A percentile compares a stretch with the other conserved stretches of the same genome.
phyloP scores from a whole-genome alignment of 2,329 filamentous ascomycete species.

The Arthrobotrys pseudoclavata region DNA sequence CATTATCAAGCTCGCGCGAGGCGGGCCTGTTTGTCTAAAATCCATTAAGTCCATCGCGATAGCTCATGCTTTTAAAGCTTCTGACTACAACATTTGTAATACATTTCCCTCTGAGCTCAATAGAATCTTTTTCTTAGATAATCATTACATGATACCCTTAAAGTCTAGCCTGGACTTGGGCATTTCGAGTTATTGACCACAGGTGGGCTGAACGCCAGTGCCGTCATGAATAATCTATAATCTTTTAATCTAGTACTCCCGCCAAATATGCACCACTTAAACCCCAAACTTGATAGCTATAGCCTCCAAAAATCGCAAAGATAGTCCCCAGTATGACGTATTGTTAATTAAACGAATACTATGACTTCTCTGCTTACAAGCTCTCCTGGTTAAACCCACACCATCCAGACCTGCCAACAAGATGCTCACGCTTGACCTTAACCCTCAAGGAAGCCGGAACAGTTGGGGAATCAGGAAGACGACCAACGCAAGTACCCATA shows the following conservation, averaged over 20 bases:
- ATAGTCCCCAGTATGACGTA: background rate
- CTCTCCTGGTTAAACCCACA: conserved; percentile 37
- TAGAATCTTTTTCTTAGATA: background rate
- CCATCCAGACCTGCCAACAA: conserved; percentile 35
- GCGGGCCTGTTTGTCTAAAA: background rate
- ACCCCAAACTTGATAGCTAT: background rate
- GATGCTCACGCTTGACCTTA: conserved; percentile 38
- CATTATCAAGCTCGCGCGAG: background rate
- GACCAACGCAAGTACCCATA: conserved; percentile 46
- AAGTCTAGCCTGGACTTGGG: background rate
- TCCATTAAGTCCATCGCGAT: background rate
- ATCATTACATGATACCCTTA: background rate
- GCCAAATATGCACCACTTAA: background rate
- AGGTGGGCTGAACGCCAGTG: background rate
- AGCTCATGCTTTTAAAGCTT: background rate
- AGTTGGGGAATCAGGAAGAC: conserved; percentile 31
- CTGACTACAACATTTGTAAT: background rate
- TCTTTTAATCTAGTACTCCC: background rate
- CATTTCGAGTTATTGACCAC: background rate
- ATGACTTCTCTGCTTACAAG: background rate
- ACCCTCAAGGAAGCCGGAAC: conserved; percentile 22
- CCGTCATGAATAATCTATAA: background rate
- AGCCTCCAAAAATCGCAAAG: background rate
- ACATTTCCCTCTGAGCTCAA: background rate
- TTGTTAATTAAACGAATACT: background rate